Base-by-base conservation (phyloP, 23 red algal genomes). In the Cyanidioschyzon merolae region DNA sequence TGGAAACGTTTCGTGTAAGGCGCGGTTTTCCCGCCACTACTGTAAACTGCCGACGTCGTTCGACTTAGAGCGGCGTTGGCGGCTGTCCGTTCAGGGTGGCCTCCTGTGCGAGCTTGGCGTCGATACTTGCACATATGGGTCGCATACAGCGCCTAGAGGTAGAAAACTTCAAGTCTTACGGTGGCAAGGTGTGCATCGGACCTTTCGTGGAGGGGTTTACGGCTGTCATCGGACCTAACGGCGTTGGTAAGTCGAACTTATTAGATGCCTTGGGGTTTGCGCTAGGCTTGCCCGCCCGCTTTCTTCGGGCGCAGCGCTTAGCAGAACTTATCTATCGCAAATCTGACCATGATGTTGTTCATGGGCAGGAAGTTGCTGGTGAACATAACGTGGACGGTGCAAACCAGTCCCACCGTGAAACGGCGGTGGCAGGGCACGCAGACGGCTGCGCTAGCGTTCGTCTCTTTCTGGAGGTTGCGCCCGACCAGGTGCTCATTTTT, bases 231-330 rank as follows among this genome's bases (percentile, higher is more conserved):
- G 94, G 94, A 21, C 88, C 88, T 0, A 98, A 98, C 83, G 94
- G 94, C 21, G 80, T 75, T 59, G 94, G 94, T 40, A 98, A 98
- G 77, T 88, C 83, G 50, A 98, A 98, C 84, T 82, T 91, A 15
- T 89, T 98, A 85, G 94, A 98, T 75, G 94, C 94, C 1, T 87
- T 98, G 59, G 83, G 84, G 0, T 98, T 98, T 85, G 94, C 87
- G 40, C 40, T 98, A 7, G 94, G 94, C 1, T 83, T 89, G 1
- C 82, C 85, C 25, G 86, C 94, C 0, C 40, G 76, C 41, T 77
- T 83, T 41, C 76, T 98, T 39, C 88, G 94, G 18, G 94, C 88
- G n/a, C 84, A 80, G 25, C 80, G 79, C 74, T 74, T 98, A 2
- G 68, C 83, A 41, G 94, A 98, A 50, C 38, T 98, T 15, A 84